These are phyloP conservation scores for Aspergillus japonicus DNA, from an alignment of 2,329 filamentous ascomycete species.

Conservation along the genomic window DNA sequence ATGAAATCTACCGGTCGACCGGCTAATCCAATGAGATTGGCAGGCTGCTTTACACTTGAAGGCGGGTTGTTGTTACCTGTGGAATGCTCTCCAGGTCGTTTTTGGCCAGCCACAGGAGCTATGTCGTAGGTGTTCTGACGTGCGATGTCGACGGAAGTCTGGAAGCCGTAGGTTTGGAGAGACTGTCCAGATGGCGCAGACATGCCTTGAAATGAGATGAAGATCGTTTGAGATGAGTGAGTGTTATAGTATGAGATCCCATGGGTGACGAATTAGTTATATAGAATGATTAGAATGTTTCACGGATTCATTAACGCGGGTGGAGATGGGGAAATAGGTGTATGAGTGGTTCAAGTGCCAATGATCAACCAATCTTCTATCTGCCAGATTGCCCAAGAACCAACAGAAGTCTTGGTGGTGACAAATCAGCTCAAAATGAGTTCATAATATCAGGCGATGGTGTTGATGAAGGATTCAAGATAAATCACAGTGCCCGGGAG, in stretches of 20 bases:
- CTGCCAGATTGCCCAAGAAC: not conserved
- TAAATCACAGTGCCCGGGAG: not conserved
- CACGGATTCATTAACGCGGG: not conserved
- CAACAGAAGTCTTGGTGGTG: not conserved
- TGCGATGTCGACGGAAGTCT: conserved; percentile 47
- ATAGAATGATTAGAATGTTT: not conserved
- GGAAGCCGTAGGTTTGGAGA: conserved; percentile 53
- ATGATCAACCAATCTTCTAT: not conserved
- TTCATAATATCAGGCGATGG: not conserved
- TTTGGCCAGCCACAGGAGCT: conserved; percentile 50
- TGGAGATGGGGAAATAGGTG: not conserved
- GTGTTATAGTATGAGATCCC: not conserved
- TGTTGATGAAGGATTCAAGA: not conserved
- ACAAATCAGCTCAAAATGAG: no score
- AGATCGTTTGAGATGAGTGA: conserved; percentile 1
- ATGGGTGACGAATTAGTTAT: conserved; percentile 3
- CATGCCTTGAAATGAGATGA: conserved; percentile 22
- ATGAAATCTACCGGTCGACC: conserved; percentile 26
- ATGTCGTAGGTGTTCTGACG: conserved; percentile 42
- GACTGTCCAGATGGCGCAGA: conserved; percentile 24
- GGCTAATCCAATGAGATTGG: not conserved
- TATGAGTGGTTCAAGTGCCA: not conserved
- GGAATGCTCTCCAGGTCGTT: conserved; percentile 39
- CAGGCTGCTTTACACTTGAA: conserved; percentile 6
- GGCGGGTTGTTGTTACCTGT: conserved; percentile 20